Percentiles rank a stretch among this genome's conserved stretches.
phyloP scores from a whole-genome alignment of 2,329 filamentous ascomycete genomes.

The Herpotrichia juniperi region DNA sequence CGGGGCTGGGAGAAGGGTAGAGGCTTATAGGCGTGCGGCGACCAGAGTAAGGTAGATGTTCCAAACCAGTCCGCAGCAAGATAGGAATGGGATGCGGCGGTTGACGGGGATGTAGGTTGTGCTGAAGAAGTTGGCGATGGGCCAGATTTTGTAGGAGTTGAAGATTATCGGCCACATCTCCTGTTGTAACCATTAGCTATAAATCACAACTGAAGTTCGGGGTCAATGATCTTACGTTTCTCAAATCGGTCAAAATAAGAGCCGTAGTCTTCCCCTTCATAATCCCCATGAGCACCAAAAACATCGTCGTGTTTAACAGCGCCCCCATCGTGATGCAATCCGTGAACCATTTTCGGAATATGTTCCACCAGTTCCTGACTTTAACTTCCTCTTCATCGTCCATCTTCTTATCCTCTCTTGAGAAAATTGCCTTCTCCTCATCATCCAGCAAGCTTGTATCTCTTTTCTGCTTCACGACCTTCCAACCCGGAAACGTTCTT shows the following conservation, averaged over 20 bases:
- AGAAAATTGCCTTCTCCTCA: constrained; percentile 36
- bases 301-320: constrained; percentile 68
- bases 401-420: constrained; percentile 33
- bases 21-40: constrained; percentile 40
- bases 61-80: constrained; percentile 74
- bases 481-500: constrained; percentile 69
- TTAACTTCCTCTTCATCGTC: constrained; percentile 34
- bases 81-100: constrained; percentile 72
- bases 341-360: constrained; percentile 68
- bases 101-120: constrained; percentile 74
- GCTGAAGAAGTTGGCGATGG: constrained; percentile 72
- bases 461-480: constrained; percentile 26
- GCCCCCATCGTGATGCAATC: constrained; percentile 72
- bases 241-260: constrained; percentile 39
- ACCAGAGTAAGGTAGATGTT: constrained; percentile 75
- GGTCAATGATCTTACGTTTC: constrained; percentile 48
- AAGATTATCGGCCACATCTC: constrained; percentile 43
- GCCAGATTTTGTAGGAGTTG: constrained; percentile 77
- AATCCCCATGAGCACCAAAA: constrained; percentile 65
- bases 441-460: constrained; percentile 18
- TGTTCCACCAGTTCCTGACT: constrained; percentile 60
- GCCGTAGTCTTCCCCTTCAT: constrained; percentile 45
- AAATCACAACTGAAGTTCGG: not conserved
- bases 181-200: constrained; percentile 25
- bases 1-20: constrained; percentile 30